Evolutionary conservation across 2,329 filamentous ascomycete genomes (phyloP), one percentile per base, ranked within the genome.

Genomic region (Pyrenophora teres): DNA sequence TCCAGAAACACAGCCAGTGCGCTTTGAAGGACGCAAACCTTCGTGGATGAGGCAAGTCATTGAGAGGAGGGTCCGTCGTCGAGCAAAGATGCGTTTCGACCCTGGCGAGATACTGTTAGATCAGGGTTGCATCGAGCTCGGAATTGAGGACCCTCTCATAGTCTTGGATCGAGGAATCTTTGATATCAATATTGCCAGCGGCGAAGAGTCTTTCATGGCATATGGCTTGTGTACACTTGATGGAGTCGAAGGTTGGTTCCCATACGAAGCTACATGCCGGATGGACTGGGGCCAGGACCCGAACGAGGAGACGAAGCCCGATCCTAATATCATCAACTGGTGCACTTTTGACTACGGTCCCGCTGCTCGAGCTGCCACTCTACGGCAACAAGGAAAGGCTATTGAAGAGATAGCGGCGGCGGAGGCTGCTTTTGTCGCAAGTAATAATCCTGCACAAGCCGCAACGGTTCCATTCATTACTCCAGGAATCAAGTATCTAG

Each of bases 21-120:
- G 59, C 12, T 64, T 67, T 39, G 36, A 58, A 6, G 62, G 63
- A 2, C 21, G 31, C 16, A 54, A 51, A 30, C 62, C 62, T 6
- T 36, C 50, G 19, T 67, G 62, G 59, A 51, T 52, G 8, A 57
- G 52, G 31, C 31, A 30, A 4, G 40, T 47, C 1, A 13, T 50
- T 5, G 32, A 15, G 12, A 25, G 33, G 1, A 49, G 49, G 46
- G 6, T 50, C 18, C 8, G 35, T 45, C 7, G 21, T 18, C 23
- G 36, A 15, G 47, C 43, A 5, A 12, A 16, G 30, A 12, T 27
- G 6, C 18, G n/a, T 15, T 46, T 30, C 36, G 19, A 47, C 6
- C 35, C 36, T 12, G 18, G 10, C 9, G n/a, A 31, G 7, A 4
- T 12, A 12, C 19, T 41, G 4, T 13, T 10, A 27, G 15, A 18